Conservation (phyloP, 2,329 filamentous ascomycete genomes). For the Cordyceps fumosorosea region DNA sequence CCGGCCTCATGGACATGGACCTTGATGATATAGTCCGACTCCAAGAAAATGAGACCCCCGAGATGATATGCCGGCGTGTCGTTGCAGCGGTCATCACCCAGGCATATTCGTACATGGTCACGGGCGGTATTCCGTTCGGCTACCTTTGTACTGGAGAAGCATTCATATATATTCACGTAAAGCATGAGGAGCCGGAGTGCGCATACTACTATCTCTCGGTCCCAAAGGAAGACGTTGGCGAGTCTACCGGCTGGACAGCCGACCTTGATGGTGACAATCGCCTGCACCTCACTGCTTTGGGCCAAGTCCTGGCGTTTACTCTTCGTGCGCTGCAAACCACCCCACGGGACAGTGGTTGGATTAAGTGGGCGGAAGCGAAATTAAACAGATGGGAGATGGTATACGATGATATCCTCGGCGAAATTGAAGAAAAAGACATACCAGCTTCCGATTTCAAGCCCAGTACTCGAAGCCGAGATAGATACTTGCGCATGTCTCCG, state of each 20-base stretch:
- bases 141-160: background rate
- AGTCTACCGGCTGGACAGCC: background rate
- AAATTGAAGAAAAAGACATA: background rate
- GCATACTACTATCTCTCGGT: background rate
- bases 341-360: background rate
- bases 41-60: too few relatives aligned
- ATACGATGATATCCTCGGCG: slow-evolving; percentile 1
- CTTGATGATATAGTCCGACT: too few relatives aligned
- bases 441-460: slow-evolving; percentile 3
- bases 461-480: background rate
- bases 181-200: background rate
- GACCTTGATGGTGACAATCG: background rate
- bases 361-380: background rate
- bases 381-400: slow-evolving; percentile 4
- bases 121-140: background rate
- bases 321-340: slow-evolving; percentile 2
- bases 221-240: background rate
- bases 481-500: background rate
- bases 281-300: background rate
- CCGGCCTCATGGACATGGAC: too few relatives aligned
- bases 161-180: background rate
- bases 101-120: background rate
- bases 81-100: background rate
- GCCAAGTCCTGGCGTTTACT: slow-evolving; percentile 1
- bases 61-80: too few relatives aligned